Evolutionary conservation across 768 basidiomycete genomes (phyloP).

Genomic region (Thelephora ganbajun): DNA sequence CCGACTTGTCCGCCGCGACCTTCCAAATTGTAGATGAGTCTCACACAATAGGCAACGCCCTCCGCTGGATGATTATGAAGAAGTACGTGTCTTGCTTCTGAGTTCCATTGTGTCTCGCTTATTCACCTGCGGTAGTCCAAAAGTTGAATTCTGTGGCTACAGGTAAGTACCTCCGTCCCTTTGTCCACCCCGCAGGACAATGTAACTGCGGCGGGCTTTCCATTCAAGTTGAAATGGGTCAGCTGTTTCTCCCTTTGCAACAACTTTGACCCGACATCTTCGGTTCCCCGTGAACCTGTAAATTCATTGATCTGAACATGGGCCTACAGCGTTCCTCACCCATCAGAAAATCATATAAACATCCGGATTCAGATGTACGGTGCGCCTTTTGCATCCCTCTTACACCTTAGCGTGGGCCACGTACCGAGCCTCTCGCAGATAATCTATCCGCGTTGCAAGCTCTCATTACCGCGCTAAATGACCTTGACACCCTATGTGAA

Average conservation of each 20-base stretch:
- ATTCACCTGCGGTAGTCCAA: constrained; percentile 45
- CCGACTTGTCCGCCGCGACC: constrained; percentile 79
- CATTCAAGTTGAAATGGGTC: no score
- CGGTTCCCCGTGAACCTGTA: no score
- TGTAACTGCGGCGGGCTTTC: background rate
- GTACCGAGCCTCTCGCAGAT: constrained; percentile 31
- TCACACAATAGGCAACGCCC: constrained; percentile 89
- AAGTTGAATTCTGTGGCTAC: constrained; percentile 97
- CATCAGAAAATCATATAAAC: constrained; percentile 93
- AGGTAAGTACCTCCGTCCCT: constrained; percentile 34
- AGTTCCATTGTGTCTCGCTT: background rate
- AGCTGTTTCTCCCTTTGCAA: no score
- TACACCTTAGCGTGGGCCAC: background rate
- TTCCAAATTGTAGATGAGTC: constrained; percentile 89
- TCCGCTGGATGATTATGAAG: constrained; percentile 99
- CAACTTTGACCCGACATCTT: no score
- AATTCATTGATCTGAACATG: constrained; percentile 6
- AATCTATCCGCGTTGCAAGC: constrained; percentile 76
- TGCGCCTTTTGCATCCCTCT: constrained; percentile 27
- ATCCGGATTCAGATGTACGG: constrained; percentile 99
- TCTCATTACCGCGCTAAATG: constrained; percentile 57
- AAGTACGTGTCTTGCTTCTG: constrained; percentile 44
- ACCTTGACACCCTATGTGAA: constrained; percentile 66
- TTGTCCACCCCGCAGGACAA: background rate
- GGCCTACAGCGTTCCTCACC: constrained; percentile 67